A percentile compares a stretch with the other conserved stretches of the same genome.
These are phyloP conservation scores for Nothopassalora personata DNA, from an alignment of 2,329 filamentous ascomycete genomes.

Conservation along the genomic window DNA sequence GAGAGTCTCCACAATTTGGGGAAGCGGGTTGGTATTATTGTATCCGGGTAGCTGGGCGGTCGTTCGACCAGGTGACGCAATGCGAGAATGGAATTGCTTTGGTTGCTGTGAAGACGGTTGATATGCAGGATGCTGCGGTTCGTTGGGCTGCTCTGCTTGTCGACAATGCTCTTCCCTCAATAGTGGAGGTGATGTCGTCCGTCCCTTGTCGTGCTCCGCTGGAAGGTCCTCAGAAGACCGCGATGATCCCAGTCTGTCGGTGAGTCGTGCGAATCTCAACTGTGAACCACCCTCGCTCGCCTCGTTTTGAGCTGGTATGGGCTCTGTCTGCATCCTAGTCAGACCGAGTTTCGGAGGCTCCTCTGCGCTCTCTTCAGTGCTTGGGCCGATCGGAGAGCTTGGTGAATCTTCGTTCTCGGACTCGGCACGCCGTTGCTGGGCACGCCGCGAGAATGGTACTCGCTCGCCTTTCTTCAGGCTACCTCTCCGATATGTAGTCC, in stretches of 20 bases:
- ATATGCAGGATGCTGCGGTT: constrained; percentile 16
- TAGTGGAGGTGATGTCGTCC: constrained; percentile 6
- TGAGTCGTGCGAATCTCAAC: constrained; percentile 47
- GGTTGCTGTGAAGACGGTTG: constrained; percentile 36
- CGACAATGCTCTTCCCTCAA: constrained; percentile 9
- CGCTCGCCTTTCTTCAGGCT: constrained; percentile 77
- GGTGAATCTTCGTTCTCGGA: constrained; percentile 52
- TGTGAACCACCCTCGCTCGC: constrained; percentile 54
- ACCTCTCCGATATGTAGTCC: constrained; percentile 84
- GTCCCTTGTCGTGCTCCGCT: constrained; percentile 6
- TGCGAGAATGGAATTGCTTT: constrained; percentile 52
- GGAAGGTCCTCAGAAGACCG: constrained; percentile 29
- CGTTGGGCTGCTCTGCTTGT: constrained; percentile 12
- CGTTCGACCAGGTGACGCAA: constrained; percentile 52
- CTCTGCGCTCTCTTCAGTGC: constrained; percentile 38
- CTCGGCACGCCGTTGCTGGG: constrained; percentile 58
- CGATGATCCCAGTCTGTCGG: constrained; percentile 34
- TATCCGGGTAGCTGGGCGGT: constrained; percentile 49
- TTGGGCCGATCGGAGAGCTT: constrained; percentile 40
- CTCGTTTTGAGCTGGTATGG: constrained; percentile 45
- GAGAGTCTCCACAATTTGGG: constrained; percentile 60
- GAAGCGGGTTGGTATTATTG: constrained; percentile 41
- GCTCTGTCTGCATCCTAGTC: constrained; percentile 65
- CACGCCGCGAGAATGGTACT: constrained; percentile 67
- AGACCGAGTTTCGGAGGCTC: constrained; percentile 48